Conservation (phyloP, 2,329 filamentous ascomycete genomes). For the Endoconidiophora polonica region DNA sequence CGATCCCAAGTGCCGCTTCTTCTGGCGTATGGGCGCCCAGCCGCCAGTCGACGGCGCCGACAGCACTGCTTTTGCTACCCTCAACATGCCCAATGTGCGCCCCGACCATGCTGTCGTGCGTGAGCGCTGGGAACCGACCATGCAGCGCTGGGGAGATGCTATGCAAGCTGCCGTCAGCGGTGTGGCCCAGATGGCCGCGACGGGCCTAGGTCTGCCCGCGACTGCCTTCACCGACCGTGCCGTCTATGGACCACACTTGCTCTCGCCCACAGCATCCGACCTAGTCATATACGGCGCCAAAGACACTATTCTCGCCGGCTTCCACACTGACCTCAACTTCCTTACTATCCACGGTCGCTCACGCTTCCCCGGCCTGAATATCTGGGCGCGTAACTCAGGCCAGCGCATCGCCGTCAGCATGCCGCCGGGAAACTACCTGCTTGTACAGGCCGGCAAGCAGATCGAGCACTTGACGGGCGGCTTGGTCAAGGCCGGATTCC, state of each 20-base stretch:
- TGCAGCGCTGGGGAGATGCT: conserved; percentile 40
- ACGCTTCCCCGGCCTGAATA: conserved; percentile 43
- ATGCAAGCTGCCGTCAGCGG: conserved; percentile 43
- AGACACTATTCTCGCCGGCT: conserved; percentile 44
- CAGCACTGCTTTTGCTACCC: conserved; percentile 34
- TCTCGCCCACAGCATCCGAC: conserved; percentile 44
- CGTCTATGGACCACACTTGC: conserved; percentile 42
- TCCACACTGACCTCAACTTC: conserved; percentile 49
- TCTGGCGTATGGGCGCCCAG: conserved; percentile 41
- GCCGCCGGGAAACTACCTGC: conserved; percentile 37
- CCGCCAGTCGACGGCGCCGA: conserved; percentile 26
- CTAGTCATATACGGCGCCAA: conserved; percentile 33
- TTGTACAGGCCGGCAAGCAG: conserved; percentile 47
- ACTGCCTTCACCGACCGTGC: conserved; percentile 38
- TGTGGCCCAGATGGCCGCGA: conserved; percentile 41
- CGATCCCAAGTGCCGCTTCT: conserved; percentile 47
- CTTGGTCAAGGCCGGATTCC: conserved; percentile 43
- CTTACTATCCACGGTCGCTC: conserved; percentile 47
- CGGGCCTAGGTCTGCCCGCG: conserved; percentile 36
- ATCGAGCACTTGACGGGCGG: conserved; percentile 45
- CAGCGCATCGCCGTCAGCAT: conserved; percentile 41
- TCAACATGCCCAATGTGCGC: conserved; percentile 39
- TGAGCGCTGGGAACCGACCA: conserved; percentile 34
- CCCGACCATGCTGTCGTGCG: conserved; percentile 32
- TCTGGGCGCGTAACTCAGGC: conserved; percentile 48